phyloP scores from a whole-genome alignment of 2,329 filamentous ascomycete genomes.

The Fusarium praegraminearum region DNA sequence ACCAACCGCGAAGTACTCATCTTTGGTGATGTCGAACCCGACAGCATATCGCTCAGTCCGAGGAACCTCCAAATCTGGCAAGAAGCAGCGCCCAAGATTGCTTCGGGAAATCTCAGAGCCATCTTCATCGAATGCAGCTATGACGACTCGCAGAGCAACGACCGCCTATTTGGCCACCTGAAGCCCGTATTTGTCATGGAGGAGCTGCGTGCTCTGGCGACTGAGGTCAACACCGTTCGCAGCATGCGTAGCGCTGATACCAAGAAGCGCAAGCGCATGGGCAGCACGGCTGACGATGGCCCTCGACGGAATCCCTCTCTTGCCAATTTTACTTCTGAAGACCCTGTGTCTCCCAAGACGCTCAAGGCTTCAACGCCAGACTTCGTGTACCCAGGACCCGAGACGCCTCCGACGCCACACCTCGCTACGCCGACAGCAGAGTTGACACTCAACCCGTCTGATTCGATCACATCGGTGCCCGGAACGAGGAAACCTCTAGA shows the following conservation, averaged over 20 bases:
- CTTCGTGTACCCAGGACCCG: constrained; percentile 35
- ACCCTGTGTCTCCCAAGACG: constrained; percentile 66
- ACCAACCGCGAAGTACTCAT: constrained; percentile 85
- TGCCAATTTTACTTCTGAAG: constrained; percentile 51
- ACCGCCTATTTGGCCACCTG: constrained; percentile 87
- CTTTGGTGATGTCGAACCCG: constrained; percentile 95
- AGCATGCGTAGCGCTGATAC: constrained; percentile 54
- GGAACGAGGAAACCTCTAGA: constrained; percentile 65
- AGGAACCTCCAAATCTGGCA: constrained; percentile 87
- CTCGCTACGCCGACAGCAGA: constrained; percentile 63
- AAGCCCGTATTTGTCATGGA: constrained; percentile 84
- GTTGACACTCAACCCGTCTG: constrained; percentile 56
- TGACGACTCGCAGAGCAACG: constrained; percentile 81
- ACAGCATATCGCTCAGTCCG: constrained; percentile 83
- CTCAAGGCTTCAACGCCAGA: constrained; percentile 47
- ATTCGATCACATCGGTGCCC: constrained; percentile 43
- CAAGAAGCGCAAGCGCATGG: constrained; percentile 75
- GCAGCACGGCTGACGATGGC: constrained; percentile 41
- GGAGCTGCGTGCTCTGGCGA: constrained; percentile 79
- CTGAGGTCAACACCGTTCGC: constrained; percentile 71
- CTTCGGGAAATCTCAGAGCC: constrained; percentile 75
- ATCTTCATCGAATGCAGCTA: constrained; percentile 98
- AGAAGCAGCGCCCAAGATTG: constrained; percentile 88
- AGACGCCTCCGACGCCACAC: constrained; percentile 61
- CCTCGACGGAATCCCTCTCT: constrained; percentile 41